Evolutionary conservation across 257 asterid species (phyloP).

Genomic region (Cordia subcordata): DNA sequence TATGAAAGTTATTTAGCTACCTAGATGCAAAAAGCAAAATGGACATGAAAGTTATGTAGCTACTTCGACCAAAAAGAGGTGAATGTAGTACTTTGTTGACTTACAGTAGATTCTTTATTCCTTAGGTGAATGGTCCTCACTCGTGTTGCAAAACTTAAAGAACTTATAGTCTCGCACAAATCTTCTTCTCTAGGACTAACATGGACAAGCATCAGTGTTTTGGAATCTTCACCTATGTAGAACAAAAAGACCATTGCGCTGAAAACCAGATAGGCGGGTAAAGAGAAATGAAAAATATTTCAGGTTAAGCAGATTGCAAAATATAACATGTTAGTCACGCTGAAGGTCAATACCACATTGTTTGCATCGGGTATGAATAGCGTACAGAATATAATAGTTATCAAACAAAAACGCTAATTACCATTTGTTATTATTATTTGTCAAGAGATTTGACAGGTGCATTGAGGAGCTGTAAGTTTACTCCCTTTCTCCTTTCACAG

Average conservation of each 20-base stretch:
- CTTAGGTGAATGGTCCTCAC: constrained; percentile 10
- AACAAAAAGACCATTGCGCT: background rate
- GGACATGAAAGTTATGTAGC: background rate
- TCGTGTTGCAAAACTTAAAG: constrained; percentile 23
- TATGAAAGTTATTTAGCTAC: background rate
- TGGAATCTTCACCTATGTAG: constrained; percentile 19
- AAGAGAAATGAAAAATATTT: too few species aligned
- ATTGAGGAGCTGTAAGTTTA: too few species aligned
- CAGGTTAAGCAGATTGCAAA: too few species aligned
- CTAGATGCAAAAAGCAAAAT: too few species aligned
- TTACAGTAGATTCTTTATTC: constrained; percentile 18
- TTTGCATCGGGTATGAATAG: too few species aligned
- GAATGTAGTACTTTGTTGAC: constrained; percentile 4
- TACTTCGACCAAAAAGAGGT: background rate
- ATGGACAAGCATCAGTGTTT: constrained; percentile 24
- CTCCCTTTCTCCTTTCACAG: too few species aligned
- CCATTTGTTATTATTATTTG: too few species aligned
- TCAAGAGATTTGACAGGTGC: too few species aligned
- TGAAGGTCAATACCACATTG: too few species aligned
- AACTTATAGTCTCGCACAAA: constrained; percentile 20
- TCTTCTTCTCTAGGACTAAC: constrained; percentile 17
- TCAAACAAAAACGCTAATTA: too few species aligned
- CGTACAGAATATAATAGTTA: too few species aligned
- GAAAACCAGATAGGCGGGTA: background rate
- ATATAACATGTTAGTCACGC: too few species aligned